Base-by-base conservation (phyloP, 2,329 filamentous ascomycete genomes). In the Fusarium armeniacum region DNA sequence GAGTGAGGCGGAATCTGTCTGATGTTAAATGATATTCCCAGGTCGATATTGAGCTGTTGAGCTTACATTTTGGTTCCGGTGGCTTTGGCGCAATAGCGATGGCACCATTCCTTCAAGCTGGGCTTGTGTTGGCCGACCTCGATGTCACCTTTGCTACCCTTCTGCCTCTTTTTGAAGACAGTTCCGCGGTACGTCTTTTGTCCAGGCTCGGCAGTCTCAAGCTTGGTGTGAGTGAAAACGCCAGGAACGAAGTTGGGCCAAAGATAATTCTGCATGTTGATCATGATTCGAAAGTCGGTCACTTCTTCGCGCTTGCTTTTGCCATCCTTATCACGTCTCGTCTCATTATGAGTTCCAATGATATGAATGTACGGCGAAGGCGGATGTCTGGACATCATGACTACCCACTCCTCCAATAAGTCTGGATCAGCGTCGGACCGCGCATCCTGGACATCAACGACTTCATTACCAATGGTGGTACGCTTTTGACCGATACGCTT, bases 141-240 rank as follows among this genome's bases (percentile, higher is more conserved):
- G 0, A 73, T 52, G 4, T 59, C 70, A 3, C 65, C 41, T 12
- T 72, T 73, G 1, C 36, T 65, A 1, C 70, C 71, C 18, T 57
- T 44, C 4, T 70, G 62, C 2, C 71, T 60, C 5, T 47, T 50
- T 38, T 61, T 73, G 2, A 73, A 13, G 4, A 73, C 36, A 13
- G 70, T 72, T 6, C 70, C 71, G 12, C 71, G 71, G 26, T 72
- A 72, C 13, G 70, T 73, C 46, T 73, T 73, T 18, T 73, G 59
- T 0, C 57, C 70, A 11, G 59, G 51, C 28, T 73, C 71, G 2
- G 20, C 51, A 45, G 71, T 73, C 8, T 30, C 20, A 12, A 73
- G 57, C 10, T n/a, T 65, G 22, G 61, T 58, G 9, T 57, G 32
- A 5, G 40, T 58, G 3, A 40, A 24, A 2, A n/a, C 13, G 2